Evolutionary conservation across 2,329 filamentous ascomycete species (phyloP).

Genomic region (Aspergillus sergii): DNA sequence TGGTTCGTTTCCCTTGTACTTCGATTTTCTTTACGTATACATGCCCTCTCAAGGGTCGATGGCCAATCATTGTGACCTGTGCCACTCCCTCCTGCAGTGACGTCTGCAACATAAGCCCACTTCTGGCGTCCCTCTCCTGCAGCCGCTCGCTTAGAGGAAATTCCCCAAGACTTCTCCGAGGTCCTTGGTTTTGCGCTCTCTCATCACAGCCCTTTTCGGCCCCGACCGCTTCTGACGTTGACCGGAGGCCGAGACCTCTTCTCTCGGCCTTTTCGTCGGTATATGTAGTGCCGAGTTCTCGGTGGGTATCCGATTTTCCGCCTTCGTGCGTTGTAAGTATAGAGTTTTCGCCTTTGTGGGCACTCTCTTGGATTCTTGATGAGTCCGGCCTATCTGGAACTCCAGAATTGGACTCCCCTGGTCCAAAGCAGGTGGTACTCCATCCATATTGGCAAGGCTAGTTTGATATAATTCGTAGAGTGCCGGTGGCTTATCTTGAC

Average conservation of each 20-base stretch:
- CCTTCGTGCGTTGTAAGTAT: conserved; percentile 13
- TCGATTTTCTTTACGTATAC: too few species aligned
- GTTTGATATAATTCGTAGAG: conserved; percentile 22
- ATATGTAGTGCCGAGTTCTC: conserved; percentile 7
- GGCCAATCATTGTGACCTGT: background rate
- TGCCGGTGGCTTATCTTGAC: conserved; percentile 6
- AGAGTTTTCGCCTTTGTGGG: conserved; percentile 8
- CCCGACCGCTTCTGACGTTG: conserved; percentile 2
- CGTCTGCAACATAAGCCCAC: background rate
- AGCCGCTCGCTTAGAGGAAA: conserved; percentile 25
- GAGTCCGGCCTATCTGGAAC: conserved; percentile 25
- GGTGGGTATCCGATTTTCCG: background rate
- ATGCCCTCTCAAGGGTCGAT: background rate
- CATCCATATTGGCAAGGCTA: conserved; percentile 7
- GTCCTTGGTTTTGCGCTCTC: conserved; percentile 26
- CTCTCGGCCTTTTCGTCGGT: conserved; percentile 13
- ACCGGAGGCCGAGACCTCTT: background rate
- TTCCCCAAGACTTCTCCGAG: conserved; percentile 33
- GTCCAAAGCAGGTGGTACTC: background rate
- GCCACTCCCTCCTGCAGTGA: background rate
- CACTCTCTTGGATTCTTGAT: background rate
- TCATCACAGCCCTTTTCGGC: conserved; percentile 28
- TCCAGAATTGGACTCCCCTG: conserved; percentile 26
- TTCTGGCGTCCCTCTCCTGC: background rate
- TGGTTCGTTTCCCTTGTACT: too few species aligned